Evolutionary conservation across 1,284 basidiomycete species (phyloP), one percentile per base, ranked within the genome.

Genomic region (Sphagnurus paluster): DNA sequence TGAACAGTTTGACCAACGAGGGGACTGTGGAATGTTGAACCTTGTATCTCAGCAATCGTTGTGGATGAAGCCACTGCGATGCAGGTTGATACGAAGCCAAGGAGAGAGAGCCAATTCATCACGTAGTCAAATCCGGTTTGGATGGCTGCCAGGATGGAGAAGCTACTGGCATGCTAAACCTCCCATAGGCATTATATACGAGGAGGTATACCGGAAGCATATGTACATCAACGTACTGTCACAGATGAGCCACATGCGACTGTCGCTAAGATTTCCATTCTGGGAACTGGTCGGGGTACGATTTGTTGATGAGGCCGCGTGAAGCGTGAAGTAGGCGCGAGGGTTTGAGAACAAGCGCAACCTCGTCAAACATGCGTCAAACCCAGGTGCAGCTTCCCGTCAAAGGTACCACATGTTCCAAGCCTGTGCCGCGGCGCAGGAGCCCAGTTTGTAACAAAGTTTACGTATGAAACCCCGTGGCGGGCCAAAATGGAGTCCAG

Each of bases 41-140:
- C 82, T 62, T 83, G 77, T 20, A 82, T 77, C 21, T 79, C 77
- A 14, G 74, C 61, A 10, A 80, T 65, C 1, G 71, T 72, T 13
- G 62, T 64, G 6, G 69, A 61, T 3, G 55, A 57, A 17, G 56
- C 58, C 10, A 48, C 54, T 19, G 63, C 50, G 17, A 66, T 42
- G 25, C 53, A 63, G 40, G 56, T 57, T 16, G 59, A 41, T 34
- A 61, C 55, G 41, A 65, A 56, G 29, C 66, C 49, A 7, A 67
- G 42, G 9, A 61, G 57, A 33, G 52, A 54, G 4, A 69, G 53
- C 55, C 56, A 62, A 42, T 57, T 56, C 64, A 70, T 67, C 20
- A 49, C 45, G 49, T 32, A 48, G 39, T 57, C 38, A 23, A 60
- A 42, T n/a, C 39, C 34, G 24, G 47, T 14, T 39, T 48, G 48